phyloP scores from a whole-genome alignment of 2,329 filamentous ascomycete species.

The Botrytis pseudocinerea region DNA sequence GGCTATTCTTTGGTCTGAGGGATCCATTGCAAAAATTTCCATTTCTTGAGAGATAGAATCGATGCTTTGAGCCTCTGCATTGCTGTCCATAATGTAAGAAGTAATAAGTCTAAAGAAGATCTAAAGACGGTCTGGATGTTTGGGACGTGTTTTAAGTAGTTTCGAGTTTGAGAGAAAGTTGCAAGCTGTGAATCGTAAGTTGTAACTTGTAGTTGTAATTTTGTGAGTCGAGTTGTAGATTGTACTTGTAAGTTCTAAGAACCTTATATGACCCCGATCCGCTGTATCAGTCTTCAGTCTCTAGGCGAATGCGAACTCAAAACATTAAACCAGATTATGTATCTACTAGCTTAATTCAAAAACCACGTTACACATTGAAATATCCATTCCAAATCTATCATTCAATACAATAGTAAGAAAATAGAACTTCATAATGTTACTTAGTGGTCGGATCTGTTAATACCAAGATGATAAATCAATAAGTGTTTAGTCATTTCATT shows the following conservation, averaged over 20 bases:
- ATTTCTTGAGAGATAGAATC: not conserved
- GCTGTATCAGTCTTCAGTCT: not conserved
- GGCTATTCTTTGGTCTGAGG: not conserved
- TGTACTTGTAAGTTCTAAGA: not conserved
- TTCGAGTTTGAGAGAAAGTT: not conserved
- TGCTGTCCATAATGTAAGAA: not conserved
- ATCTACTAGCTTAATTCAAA: not conserved
- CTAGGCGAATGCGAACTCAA: not conserved
- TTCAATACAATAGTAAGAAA: fast-evolving
- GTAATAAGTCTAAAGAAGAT: fast-evolving
- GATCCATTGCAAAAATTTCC: not conserved
- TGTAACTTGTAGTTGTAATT: too few relatives aligned
- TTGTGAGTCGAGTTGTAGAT: too few relatives aligned
- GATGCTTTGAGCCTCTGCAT: not conserved
- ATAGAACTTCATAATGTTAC: not conserved
- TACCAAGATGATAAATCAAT: not conserved
- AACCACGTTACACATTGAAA: not conserved
- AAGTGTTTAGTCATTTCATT: fast-evolving
- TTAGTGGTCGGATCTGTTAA: not conserved
- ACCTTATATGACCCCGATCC: not conserved
- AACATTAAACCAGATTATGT: fast-evolving
- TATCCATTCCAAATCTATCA: fast-evolving
- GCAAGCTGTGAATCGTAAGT: not conserved
- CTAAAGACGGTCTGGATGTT: not conserved
- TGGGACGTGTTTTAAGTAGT: not conserved